These are phyloP conservation scores for Candida ovalis DNA, from an alignment of 805 yeast genomes.

Conservation along the genomic window DNA sequence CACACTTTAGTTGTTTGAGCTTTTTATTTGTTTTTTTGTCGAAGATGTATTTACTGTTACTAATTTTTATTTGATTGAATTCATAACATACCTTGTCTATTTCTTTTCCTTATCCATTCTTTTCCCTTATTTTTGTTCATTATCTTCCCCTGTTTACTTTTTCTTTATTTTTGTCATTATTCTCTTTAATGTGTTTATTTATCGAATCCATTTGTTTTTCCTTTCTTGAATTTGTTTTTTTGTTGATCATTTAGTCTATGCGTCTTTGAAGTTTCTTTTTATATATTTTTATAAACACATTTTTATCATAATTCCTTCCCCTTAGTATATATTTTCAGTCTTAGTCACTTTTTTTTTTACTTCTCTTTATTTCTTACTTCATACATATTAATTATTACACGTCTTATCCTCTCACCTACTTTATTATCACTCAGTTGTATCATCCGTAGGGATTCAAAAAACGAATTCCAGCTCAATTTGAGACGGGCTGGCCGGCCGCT, in stretches of 20 bases:
- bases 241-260: background rate
- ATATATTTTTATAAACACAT: background rate
- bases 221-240: background rate
- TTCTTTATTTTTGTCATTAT: background rate
- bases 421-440: no score
- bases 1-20: slow-evolving; percentile 40
- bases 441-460: no score
- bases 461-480: no score
- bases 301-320: background rate
- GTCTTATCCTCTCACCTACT: no score
- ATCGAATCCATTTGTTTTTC: background rate
- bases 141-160: background rate
- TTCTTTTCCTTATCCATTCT: background rate
- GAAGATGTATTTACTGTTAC: background rate
- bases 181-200: background rate
- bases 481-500: background rate
- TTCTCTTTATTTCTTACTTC: background rate
- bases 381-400: no score
- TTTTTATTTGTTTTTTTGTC: background rate
- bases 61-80: background rate
- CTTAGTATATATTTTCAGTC: no score
- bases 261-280: background rate
- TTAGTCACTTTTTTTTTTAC: background rate
- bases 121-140: background rate
- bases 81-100: background rate